Base-by-base conservation (phyloP, 371 early-diverging fungal species). In the Mortierella sp. region DNA sequence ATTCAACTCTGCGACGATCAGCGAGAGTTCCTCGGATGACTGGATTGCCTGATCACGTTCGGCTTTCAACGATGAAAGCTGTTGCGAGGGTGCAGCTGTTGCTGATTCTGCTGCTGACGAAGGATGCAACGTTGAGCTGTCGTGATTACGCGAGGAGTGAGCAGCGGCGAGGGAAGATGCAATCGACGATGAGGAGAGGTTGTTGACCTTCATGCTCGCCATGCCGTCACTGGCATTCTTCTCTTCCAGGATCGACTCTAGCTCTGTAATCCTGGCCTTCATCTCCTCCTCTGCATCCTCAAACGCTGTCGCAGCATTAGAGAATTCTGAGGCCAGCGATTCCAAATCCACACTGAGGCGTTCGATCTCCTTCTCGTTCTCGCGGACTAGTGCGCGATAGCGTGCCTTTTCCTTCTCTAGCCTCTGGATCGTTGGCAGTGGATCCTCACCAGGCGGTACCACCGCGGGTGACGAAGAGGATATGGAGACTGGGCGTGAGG, bases 271-370 rank as follows among this genome's bases (percentile, higher is more conserved):
- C 55, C 58, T 67, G 24, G 64, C 60, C 59, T 67, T 79, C 79
- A 72, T 64, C 37, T 79, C 75, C 5, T 73, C 75, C 32, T 73
- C 75, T 0, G 75, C 75, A 26, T 67, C 75, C 64, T 73, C 75
- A 56, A 60, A 73, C 6, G 58, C 57, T 0, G 70, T 57, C 0
- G 73, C 79, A 2, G 79, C 53, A 23, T 58, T 43, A 28, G 53
- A 54, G 32, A 71, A 63, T 39, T 68, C 78, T 21, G 71, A 63
- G 19, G 72, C 66, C 6, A 79, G 69, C 28, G 71, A 64, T 47
- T 76, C 72, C 39, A 79, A 65, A 41, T 79, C 79, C 28, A 67
- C 51, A 21, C 60, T 64, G 52, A 79, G 44, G 15, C 50, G 56
- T 55, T 64, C 60, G 24, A 67, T 68, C 41, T 64, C 62, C 49